Evolutionary conservation across 129 eudicot genomes (phyloP).

Genomic region (Sambucus nigra): DNA sequence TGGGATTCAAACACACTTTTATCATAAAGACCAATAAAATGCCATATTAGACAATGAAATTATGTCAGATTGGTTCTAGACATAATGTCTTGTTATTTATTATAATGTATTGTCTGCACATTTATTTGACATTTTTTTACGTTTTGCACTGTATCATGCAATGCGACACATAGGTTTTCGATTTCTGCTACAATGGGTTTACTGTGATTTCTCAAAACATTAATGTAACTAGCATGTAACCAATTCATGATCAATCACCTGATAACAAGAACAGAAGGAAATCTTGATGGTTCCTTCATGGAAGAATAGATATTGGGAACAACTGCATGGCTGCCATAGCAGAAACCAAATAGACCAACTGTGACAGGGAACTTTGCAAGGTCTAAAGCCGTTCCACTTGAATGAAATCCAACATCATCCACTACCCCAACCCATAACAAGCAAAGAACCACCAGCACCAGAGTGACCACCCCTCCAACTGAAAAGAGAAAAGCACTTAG

Average conservation of each 20-base stretch:
- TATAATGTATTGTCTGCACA: no score
- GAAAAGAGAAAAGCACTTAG: constrained; percentile 17
- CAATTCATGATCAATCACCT: constrained; percentile 30
- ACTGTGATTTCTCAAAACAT: no score
- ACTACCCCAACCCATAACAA: constrained; percentile 86
- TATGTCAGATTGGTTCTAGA: no score
- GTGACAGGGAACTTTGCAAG: constrained; percentile 86
- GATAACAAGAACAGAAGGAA: constrained; percentile 58
- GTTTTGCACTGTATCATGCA: no score
- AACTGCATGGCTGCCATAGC: constrained; percentile 93
- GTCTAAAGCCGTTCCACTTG: constrained; percentile 45
- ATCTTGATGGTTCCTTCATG: constrained; percentile 61
- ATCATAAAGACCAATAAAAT: no score
- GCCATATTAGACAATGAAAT: no score
- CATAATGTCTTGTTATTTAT: no score
- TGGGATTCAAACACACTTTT: no score
- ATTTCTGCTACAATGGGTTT: no score
- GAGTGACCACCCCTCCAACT: constrained; percentile 96
- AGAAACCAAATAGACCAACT: constrained; percentile 80
- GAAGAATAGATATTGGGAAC: constrained; percentile 92
- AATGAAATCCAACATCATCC: constrained; percentile 50
- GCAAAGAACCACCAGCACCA: constrained; percentile 57
- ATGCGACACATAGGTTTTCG: no score
- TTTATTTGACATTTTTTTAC: no score
- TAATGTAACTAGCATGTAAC: background rate